A percentile compares a stretch with the other conserved stretches of the same genome.
Conservation (phyloP, 73 alveolate species). For the Uronychia setigera region DNA sequence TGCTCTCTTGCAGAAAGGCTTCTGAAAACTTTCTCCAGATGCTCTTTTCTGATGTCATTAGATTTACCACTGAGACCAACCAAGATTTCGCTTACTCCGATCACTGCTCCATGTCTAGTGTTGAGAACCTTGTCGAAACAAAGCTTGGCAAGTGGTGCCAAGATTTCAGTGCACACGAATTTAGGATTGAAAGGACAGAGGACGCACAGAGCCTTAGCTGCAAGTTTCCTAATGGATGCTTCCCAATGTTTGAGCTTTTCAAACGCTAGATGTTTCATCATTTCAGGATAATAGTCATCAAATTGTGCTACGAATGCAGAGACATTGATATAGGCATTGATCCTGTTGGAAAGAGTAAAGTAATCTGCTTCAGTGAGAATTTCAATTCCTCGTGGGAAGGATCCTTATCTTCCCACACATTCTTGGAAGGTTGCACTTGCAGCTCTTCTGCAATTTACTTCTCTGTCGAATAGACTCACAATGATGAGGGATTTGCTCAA, state of each 20-base stretch:
- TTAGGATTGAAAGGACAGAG: conserved; percentile 88
- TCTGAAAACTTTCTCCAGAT: conserved; percentile 79
- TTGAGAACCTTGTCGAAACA: conserved; percentile 74
- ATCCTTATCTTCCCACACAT: conserved; percentile 96
- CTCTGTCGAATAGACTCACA: conserved; percentile 94
- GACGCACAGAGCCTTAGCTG: conserved; percentile 87
- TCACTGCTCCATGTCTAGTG: conserved; percentile 94
- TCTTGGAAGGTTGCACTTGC: conserved; percentile 99
- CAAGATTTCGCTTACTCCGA: conserved; percentile 92
- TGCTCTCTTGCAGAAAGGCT: conserved; percentile 80
- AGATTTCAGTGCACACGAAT: conserved; percentile 64
- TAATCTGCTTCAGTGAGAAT: conserved; percentile 98
- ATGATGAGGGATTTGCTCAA: conserved; percentile 79
- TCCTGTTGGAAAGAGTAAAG: conserved; percentile 92
- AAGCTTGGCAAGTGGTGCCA: conserved; percentile 61
- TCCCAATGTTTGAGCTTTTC: conserved; percentile 92
- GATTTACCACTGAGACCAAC: conserved; percentile 90
- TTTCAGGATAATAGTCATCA: conserved; percentile 79
- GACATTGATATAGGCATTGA: conserved; percentile 92
- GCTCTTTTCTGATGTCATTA: conserved; percentile 68
- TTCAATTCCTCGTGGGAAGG: conserved; percentile 97
- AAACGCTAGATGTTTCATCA: conserved; percentile 91
- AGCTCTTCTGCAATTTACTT: conserved; percentile 98
- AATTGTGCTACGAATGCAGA: conserved; percentile 92
- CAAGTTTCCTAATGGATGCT: conserved; percentile 81